Evolutionary conservation across 441 rosid species (phyloP), one percentile per base, ranked within the genome.

Genomic region (Flueggea neowawraea): DNA sequence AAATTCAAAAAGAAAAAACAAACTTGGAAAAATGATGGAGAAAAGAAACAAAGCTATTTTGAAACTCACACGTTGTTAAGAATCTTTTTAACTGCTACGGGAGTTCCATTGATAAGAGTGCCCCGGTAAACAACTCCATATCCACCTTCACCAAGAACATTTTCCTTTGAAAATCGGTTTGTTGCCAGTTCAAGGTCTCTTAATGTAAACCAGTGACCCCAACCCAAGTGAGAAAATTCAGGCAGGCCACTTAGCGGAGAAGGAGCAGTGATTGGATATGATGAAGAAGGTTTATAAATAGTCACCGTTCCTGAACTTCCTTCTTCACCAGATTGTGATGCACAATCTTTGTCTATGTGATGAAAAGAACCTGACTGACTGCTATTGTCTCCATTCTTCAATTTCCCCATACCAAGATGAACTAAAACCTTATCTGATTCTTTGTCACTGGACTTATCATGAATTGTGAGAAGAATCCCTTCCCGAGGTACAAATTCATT

Each of bases 141-240:
- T 12, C 99, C 99, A 55, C 99, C 97, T 73, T 94, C 97, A 47
- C 99, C 99, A 63, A 94, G 77, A 55, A 94, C 74, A 63, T 83
- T 91, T 28, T 94, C 99, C 76, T 83, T 86, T 1, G 97, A 89
- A 78, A 94, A 91, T 44, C 83, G 64, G 66, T 81, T 89, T 16
- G 99, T 94, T 41, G 99, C 99, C 45, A 82, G 80, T 67, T 94
- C 96, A 57, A 94, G 96, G 76, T 94, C 99, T 74, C 97, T 85
- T 60, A 94, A 63, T 0, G 99, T 94, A 73, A 94, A 94, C 99
- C 99, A 94, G 77, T 94, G 99, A 53, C 99, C 99, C 97, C 97
- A 94, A 31, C 97, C 98, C 69, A 94, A 73, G 55, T 89, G 95
- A 41, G 98, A 90, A 72, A 85, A 84, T 69, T 90, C 95, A 12